Percentiles rank a stretch among this genome's conserved stretches.
These are phyloP conservation scores for Tetrahymena borealis DNA, from an alignment of 73 alveolate genomes.

Conservation along the genomic window DNA sequence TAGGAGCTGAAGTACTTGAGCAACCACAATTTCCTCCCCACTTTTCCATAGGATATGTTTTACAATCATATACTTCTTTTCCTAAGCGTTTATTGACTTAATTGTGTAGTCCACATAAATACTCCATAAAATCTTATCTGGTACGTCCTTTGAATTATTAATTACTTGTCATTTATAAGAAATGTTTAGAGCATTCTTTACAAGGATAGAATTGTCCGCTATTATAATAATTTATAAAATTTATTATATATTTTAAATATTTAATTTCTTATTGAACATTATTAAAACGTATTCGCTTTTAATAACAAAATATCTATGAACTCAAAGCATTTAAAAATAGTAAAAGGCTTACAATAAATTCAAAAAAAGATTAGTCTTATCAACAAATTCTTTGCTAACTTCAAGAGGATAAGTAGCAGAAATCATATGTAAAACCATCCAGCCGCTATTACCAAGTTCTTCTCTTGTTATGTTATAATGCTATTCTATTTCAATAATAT, in stretches of 20 bases:
- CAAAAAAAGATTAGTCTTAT: constrained; percentile 26
- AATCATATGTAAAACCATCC: constrained; percentile 42
- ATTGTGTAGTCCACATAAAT: constrained; percentile 25
- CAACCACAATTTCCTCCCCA: constrained; percentile 49
- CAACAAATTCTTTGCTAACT: constrained; percentile 15
- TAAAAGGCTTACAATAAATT: constrained; percentile 40
- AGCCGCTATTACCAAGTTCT: constrained; percentile 12
- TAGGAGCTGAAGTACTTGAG: not conserved
- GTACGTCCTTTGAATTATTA: not conserved
- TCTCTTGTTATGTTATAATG: constrained; percentile 15
- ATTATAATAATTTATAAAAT: not conserved
- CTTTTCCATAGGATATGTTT: constrained; percentile 9
- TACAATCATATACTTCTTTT: constrained; percentile 12
- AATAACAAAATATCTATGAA: not conserved
- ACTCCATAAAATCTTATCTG: constrained; percentile 36
- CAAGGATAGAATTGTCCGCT: constrained; percentile 45
- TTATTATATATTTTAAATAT: no score
- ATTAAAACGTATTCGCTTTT: no score
- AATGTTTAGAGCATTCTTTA: constrained; percentile 36
- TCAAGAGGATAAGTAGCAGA: constrained; percentile 37
- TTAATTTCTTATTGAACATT: no score
- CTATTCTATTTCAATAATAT: not conserved
- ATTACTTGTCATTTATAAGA: constrained; percentile 11
- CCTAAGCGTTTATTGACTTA: constrained; percentile 11
- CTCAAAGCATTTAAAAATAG: not conserved